Percentiles rank a stretch among this genome's conserved stretches.
phyloP scores from a whole-genome alignment of 176 grass and related monocot species.

The Dactylis glomerata region DNA sequence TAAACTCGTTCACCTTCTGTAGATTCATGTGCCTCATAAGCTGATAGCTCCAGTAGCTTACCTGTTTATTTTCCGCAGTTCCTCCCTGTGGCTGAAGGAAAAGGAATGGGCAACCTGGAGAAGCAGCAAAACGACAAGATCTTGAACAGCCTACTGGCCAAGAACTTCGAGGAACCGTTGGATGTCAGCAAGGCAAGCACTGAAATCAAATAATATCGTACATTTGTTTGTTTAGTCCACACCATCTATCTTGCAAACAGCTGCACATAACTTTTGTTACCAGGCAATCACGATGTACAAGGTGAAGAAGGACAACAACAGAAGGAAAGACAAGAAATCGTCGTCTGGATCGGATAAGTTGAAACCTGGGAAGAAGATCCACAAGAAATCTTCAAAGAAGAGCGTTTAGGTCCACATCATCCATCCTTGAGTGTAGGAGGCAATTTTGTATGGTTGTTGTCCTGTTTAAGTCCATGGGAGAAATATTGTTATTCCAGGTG shows the following conservation, averaged over 20 bases:
- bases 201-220: neutral
- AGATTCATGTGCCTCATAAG: neutral
- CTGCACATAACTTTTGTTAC: constrained; percentile 19
- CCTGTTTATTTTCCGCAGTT: constrained; percentile 42
- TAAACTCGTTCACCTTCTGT: constrained; percentile 1
- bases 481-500: constrained; percentile 22
- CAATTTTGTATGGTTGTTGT: constrained; percentile 16
- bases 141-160: constrained; percentile 60
- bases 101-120: constrained; percentile 67
- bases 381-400: constrained; percentile 73
- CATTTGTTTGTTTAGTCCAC: neutral
- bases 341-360: constrained; percentile 45
- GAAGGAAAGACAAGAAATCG: constrained; percentile 43
- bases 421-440: neutral
- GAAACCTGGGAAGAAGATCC: constrained; percentile 55
- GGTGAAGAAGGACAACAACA: constrained; percentile 77
- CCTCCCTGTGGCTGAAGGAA: constrained; percentile 69
- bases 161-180: constrained; percentile 55
- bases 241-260: constrained; percentile 1
- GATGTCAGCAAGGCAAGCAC: constrained; percentile 74
- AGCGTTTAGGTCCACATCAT: constrained; percentile 32
- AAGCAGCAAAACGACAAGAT: constrained; percentile 75
- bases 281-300: constrained; percentile 81
- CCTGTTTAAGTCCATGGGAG: constrained; percentile 21
- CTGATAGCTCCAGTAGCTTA: neutral